Conservation (phyloP, 371 early-diverging fungal genomes). For the Haplosporangium sp. region DNA sequence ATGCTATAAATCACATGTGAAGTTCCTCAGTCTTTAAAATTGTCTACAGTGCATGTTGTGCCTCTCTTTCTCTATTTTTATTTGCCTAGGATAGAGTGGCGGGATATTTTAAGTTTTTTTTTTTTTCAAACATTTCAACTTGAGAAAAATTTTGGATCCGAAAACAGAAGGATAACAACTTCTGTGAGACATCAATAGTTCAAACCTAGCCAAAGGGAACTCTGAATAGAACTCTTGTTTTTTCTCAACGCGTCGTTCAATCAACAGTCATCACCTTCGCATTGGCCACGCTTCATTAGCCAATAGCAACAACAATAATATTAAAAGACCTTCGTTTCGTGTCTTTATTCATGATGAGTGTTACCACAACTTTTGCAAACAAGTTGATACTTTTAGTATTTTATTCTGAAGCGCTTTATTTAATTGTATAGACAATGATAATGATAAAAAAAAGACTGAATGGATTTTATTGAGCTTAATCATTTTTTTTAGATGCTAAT, state of each 20-base stretch:
- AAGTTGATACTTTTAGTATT: not conserved
- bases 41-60: too few relatives aligned
- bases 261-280: not conserved
- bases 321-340: not conserved
- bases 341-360: not conserved
- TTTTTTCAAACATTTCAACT: too few relatives aligned
- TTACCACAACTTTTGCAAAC: not conserved
- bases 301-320: not conserved
- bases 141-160: too few relatives aligned
- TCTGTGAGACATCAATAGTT: conserved; percentile 26
- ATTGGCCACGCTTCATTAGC: not conserved
- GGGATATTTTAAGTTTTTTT: too few relatives aligned
- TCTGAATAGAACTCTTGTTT: conserved; percentile 9
- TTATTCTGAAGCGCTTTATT: not conserved
- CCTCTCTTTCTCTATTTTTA: too few relatives aligned
- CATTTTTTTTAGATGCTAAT: conserved; percentile 37
- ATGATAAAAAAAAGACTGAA: not conserved
- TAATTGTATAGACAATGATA: not conserved
- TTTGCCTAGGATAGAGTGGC: too few relatives aligned
- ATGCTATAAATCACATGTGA: too few relatives aligned
- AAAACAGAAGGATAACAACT: not conserved
- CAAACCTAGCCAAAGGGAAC: conserved; percentile 41
- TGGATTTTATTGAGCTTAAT: conserved; percentile 13
- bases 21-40: too few relatives aligned
- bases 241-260: not conserved